These are phyloP conservation scores for Aaosphaeria pasadenensis DNA, from an alignment of 2,329 filamentous ascomycete species.

Conservation along the genomic window DNA sequence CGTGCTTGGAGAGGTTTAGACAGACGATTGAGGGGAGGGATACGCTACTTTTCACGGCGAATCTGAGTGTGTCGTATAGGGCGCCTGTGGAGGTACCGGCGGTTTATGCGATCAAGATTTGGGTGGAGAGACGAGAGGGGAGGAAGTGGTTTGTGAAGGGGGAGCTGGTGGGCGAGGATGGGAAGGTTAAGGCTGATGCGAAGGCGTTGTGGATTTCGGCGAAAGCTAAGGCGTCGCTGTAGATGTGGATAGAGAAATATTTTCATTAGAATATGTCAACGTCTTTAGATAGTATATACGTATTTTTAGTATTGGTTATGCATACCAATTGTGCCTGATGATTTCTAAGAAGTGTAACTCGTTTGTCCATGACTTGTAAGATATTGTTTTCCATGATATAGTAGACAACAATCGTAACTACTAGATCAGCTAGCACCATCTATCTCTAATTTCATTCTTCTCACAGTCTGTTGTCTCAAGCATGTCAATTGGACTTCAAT, in stretches of 20 bases:
- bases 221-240: background rate
- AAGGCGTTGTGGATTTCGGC: background rate
- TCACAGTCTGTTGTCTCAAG: too few relatives aligned
- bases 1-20: background rate
- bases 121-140: background rate
- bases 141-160: slow-evolving; percentile 1
- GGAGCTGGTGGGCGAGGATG: background rate
- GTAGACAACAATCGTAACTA: too few relatives aligned
- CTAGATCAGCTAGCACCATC: too few relatives aligned
- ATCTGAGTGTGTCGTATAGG: slow-evolving; percentile 1
- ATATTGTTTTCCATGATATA: too few relatives aligned
- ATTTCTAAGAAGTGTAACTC: too few relatives aligned
- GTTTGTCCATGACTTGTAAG: too few relatives aligned
- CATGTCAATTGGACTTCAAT: too few relatives aligned
- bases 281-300: too few relatives aligned
- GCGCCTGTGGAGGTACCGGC: background rate
- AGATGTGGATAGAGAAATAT: background rate
- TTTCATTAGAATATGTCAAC: too few relatives aligned
- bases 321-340: too few relatives aligned
- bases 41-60: background rate
- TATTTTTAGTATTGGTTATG: too few relatives aligned
- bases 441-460: too few relatives aligned
- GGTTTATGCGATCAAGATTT: background rate
- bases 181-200: background rate
- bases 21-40: background rate